Conservation (phyloP, 106 monocot genomes). For the Chionographis japonica region DNA sequence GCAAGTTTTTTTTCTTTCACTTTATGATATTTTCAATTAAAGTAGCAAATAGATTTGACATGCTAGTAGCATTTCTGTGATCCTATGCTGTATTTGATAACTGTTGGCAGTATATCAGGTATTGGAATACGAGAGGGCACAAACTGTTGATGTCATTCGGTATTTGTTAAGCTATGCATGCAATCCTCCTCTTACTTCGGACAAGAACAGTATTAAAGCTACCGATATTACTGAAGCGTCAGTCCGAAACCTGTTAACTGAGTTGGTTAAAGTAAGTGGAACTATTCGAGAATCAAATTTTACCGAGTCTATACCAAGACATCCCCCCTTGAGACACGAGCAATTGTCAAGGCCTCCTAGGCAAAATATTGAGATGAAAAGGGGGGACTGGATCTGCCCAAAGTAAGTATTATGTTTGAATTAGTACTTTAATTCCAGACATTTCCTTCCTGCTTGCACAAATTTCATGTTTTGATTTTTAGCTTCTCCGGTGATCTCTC, state of each 20-base stretch:
- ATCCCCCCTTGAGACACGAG: constrained; percentile 16
- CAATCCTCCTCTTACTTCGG: constrained; percentile 7
- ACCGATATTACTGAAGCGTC: constrained; percentile 53
- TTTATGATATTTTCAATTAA: too few relatives aligned
- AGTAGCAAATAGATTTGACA: too few relatives aligned
- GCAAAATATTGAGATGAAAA: constrained; percentile 78
- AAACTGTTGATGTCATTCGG: constrained; percentile 75
- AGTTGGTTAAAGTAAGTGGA: constrained; percentile 49
- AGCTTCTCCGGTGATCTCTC: too few relatives aligned
- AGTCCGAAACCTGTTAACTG: constrained; percentile 42
- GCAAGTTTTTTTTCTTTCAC: too few relatives aligned
- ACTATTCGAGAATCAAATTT: constrained; percentile 12
- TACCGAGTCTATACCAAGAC: constrained; percentile 20
- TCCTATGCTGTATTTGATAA: neutral
- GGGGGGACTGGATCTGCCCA: constrained; percentile 88
- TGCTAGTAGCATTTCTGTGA: neutral
- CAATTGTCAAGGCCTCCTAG: constrained; percentile 35
- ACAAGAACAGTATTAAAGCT: constrained; percentile 9
- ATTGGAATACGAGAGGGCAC: constrained; percentile 39
- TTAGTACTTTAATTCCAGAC: neutral
- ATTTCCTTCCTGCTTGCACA: neutral
- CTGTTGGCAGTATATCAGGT: constrained; percentile 29
- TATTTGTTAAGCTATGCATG: constrained; percentile 77
- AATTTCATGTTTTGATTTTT: neutral
- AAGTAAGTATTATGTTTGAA: constrained; percentile 53